Percentiles rank a stretch among this genome's conserved stretches.
These are phyloP conservation scores for Phytophthora tubulina DNA, from an alignment of 352 stramenopile species.

Conservation along the genomic window DNA sequence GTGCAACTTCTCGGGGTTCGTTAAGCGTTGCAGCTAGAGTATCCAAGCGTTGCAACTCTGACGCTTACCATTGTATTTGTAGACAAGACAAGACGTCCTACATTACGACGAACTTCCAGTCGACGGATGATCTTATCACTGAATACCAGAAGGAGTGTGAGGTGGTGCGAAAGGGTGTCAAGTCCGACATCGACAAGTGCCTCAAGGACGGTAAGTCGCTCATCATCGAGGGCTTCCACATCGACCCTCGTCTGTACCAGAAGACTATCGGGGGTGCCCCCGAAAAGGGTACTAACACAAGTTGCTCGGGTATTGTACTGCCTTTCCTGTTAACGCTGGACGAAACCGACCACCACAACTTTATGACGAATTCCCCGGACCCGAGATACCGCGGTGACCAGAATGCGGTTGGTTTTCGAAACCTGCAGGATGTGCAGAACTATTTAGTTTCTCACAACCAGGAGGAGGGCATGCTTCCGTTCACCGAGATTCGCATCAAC, in stretches of 20 bases:
- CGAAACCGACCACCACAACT: slow-evolving; percentile 71
- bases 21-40: neutral
- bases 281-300: slow-evolving; percentile 37
- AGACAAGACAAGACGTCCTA: slow-evolving; percentile 78
- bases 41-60: neutral
- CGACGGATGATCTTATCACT: slow-evolving; percentile 64
- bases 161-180: slow-evolving; percentile 84
- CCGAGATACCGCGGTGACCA: slow-evolving; percentile 76
- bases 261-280: slow-evolving; percentile 56
- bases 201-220: slow-evolving; percentile 91
- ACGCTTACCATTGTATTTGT: neutral
- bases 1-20: slow-evolving; percentile 91
- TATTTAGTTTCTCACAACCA: slow-evolving; percentile 67
- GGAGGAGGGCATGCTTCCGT: slow-evolving; percentile 61
- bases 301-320: slow-evolving; percentile 79
- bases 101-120: slow-evolving; percentile 65
- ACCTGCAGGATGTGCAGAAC: slow-evolving; percentile 83
- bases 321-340: slow-evolving; percentile 83
- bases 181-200: slow-evolving; percentile 89
- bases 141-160: slow-evolving; percentile 85
- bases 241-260: slow-evolving; percentile 89
- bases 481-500: slow-evolving; percentile 85
- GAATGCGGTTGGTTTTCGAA: slow-evolving; percentile 67
- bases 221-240: slow-evolving; percentile 89
- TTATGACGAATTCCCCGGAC: slow-evolving; percentile 87